These are phyloP conservation scores for Penicillium dipodomyicola DNA, from an alignment of 495 filamentous ascomycete genomes.

Conservation along the genomic window DNA sequence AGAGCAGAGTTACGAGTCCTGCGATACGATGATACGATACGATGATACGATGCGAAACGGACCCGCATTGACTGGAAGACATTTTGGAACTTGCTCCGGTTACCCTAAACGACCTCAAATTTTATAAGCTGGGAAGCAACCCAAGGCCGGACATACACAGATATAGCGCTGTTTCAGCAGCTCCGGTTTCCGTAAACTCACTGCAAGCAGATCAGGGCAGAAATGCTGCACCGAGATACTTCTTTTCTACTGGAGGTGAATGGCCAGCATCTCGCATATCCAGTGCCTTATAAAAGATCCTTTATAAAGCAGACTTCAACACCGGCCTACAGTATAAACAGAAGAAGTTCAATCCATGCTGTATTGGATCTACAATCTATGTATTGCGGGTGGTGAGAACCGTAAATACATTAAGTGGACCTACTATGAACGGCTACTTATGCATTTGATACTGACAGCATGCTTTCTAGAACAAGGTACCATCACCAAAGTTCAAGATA, in stretches of 20 bases:
- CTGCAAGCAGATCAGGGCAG: not conserved
- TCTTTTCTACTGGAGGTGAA: not conserved
- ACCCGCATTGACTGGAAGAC: no score
- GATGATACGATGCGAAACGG: no score
- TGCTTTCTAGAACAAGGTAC: constrained; percentile 36
- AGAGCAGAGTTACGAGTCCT: no score
- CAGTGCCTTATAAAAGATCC: not conserved
- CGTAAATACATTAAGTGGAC: not conserved
- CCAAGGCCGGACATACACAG: not conserved
- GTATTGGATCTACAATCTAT: not conserved
- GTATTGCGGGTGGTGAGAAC: not conserved
- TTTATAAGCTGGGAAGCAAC: not conserved
- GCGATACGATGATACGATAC: no score
- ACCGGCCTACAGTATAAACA: not conserved
- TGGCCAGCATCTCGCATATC: not conserved
- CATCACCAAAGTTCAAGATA: constrained; percentile 45
- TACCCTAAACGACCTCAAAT: not conserved
- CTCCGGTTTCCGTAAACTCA: not conserved
- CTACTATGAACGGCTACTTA: not conserved
- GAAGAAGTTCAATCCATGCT: not conserved
- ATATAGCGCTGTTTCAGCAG: not conserved
- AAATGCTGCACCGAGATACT: not conserved
- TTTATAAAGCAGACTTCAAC: not conserved
- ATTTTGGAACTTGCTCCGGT: not conserved
- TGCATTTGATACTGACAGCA: not conserved